A percentile compares a stretch with the other conserved stretches of the same genome.
These are phyloP conservation scores for Penicillium turbatum DNA, from an alignment of 495 filamentous ascomycete genomes.

Conservation along the genomic window DNA sequence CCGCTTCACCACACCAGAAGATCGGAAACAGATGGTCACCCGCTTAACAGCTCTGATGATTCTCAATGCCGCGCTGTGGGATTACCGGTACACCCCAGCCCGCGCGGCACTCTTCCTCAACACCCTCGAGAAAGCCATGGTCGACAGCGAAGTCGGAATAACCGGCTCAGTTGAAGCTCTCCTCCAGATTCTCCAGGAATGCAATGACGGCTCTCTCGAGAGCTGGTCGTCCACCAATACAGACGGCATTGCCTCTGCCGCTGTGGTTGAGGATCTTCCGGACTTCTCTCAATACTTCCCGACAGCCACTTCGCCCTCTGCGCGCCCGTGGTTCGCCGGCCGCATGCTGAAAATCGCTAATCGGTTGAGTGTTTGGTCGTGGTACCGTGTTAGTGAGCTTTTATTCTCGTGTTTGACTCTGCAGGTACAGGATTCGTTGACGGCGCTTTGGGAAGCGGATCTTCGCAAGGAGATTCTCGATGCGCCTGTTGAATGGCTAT, in stretches of 20 bases:
- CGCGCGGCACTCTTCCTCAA: slow-evolving; percentile 31
- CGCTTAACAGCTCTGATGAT: slow-evolving; percentile 32
- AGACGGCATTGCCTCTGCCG: neutral
- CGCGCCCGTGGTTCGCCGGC: slow-evolving; percentile 39
- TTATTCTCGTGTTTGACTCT: slow-evolving; percentile 36
- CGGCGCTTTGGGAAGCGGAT: slow-evolving; percentile 29
- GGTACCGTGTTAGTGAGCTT: slow-evolving; percentile 31
- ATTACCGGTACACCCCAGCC: slow-evolving; percentile 31
- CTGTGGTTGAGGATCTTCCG: slow-evolving; percentile 4
- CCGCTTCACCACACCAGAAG: slow-evolving; percentile 29
- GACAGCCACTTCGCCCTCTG: slow-evolving; percentile 21
- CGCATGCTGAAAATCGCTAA: slow-evolving; percentile 44
- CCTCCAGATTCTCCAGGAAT: slow-evolving; percentile 37
- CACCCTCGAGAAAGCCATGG: slow-evolving; percentile 26
- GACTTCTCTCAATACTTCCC: slow-evolving; percentile 35
- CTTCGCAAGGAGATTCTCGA: slow-evolving; percentile 35
- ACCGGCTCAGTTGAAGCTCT: slow-evolving; percentile 37
- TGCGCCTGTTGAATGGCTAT: slow-evolving; percentile 35
- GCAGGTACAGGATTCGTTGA: slow-evolving; percentile 16
- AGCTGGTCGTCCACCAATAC: neutral
- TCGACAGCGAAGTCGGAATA: slow-evolving; percentile 36
- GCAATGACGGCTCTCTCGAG: slow-evolving; percentile 26
- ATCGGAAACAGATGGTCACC: slow-evolving; percentile 37
- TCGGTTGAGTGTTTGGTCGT: slow-evolving; percentile 30
- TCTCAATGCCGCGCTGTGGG: slow-evolving; percentile 40